Evolutionary conservation across 306 rosid species (phyloP).

Genomic region (Cicer cuneatum): DNA sequence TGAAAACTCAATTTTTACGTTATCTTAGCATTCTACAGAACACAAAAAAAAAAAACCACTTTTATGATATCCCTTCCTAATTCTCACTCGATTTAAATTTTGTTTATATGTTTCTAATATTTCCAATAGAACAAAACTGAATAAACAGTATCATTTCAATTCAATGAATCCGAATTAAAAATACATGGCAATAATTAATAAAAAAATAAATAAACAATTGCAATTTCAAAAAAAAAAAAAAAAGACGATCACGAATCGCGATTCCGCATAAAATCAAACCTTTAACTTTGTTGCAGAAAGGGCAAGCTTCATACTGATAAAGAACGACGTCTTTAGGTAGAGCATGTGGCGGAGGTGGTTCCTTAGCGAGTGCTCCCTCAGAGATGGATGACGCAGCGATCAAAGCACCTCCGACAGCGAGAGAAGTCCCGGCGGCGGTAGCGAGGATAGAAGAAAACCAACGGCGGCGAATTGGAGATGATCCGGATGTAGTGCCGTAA

Average conservation of each 20-base stretch:
- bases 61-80: not conserved
- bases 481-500: slow-evolving; percentile 46
- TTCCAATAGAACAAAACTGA: not conserved
- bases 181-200: not conserved
- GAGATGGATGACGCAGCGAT: slow-evolving; percentile 50
- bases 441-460: slow-evolving; percentile 54
- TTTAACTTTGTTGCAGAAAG: slow-evolving; percentile 94
- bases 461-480: slow-evolving; percentile 41
- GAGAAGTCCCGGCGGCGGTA: slow-evolving; percentile 45
- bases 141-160: not conserved
- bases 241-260: not conserved
- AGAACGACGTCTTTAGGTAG: slow-evolving; percentile 79
- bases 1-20: not conserved
- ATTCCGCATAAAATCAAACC: slow-evolving; percentile 45
- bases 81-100: not conserved
- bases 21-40: not conserved
- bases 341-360: slow-evolving; percentile 62
- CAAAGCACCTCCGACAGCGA: slow-evolving; percentile 67
- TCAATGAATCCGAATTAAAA: slow-evolving; percentile 2
- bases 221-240: not conserved
- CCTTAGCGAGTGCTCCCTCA: slow-evolving; percentile 78
- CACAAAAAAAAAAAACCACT: not conserved
- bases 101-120: not conserved
- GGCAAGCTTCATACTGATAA: slow-evolving; percentile 94
- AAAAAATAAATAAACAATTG: not conserved